These are phyloP conservation scores for Clonostachys rosea DNA, from an alignment of 2,329 filamentous ascomycete species.

Conservation along the genomic window DNA sequence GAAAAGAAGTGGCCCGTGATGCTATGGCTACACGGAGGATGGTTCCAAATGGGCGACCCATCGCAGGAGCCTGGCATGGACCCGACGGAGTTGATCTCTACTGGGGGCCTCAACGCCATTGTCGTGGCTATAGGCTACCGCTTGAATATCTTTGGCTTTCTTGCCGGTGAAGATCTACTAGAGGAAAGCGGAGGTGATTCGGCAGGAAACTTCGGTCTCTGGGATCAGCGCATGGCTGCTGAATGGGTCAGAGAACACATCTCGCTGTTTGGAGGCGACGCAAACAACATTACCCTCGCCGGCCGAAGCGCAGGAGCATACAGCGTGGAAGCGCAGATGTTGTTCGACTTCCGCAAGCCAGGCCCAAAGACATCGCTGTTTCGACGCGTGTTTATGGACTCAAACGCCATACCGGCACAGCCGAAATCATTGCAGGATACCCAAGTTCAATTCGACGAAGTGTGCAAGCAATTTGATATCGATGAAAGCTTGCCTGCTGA, in stretches of 20 bases:
- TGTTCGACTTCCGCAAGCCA: slow-evolving; percentile 23
- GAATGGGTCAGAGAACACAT: slow-evolving; percentile 47
- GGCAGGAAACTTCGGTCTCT: slow-evolving; percentile 31
- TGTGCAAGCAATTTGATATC: slow-evolving; percentile 26
- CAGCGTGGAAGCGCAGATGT: slow-evolving; percentile 31
- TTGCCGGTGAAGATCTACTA: slow-evolving; percentile 30
- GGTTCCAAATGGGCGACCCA: slow-evolving; percentile 40
- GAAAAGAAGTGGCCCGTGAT: slow-evolving; percentile 20
- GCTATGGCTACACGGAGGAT: slow-evolving; percentile 36
- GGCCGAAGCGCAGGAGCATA: slow-evolving; percentile 38
- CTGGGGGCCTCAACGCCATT: slow-evolving; percentile 26
- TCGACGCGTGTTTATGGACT: slow-evolving; percentile 32
- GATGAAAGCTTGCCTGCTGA: slow-evolving; percentile 7
- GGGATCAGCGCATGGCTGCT: slow-evolving; percentile 43
- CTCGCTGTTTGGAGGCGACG: slow-evolving; percentile 35
- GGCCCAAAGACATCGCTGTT: slow-evolving; percentile 13
- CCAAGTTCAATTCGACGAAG: slow-evolving; percentile 34
- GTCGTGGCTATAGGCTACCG: slow-evolving; percentile 40
- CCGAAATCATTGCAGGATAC: slow-evolving; percentile 28
- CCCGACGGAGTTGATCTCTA: slow-evolving; percentile 33
- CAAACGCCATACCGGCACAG: slow-evolving; percentile 38
- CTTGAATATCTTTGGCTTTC: slow-evolving; percentile 39
- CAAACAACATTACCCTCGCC: slow-evolving; percentile 35
- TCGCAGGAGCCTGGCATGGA: slow-evolving; percentile 34
- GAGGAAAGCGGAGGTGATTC: slow-evolving; percentile 10